These are phyloP conservation scores for Ochetophila trinervis DNA, from an alignment of 306 rosid genomes.

Conservation along the genomic window DNA sequence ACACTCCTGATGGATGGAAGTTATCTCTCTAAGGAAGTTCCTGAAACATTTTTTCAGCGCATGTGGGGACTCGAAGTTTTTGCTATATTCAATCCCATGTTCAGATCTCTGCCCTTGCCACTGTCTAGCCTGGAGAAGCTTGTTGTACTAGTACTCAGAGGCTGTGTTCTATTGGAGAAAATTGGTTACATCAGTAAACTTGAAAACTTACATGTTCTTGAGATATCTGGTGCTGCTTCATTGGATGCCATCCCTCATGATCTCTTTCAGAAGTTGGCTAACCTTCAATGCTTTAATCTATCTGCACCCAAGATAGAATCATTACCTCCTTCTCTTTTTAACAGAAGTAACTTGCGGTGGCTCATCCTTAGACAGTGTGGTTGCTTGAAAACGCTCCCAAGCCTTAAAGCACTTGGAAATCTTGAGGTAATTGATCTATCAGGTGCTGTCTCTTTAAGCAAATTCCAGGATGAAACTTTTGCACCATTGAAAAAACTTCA, in stretches of 20 bases:
- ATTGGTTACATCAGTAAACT: constrained; percentile 2
- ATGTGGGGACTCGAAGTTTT: constrained; percentile 14
- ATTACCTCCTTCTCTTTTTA: constrained; percentile 30
- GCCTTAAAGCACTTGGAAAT: not conserved
- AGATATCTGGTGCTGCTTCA: constrained; percentile 34
- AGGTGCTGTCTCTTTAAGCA: constrained; percentile 26
- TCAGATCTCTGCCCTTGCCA: constrained; percentile 4
- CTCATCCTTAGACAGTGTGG: constrained; percentile 27
- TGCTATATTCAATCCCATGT: constrained; percentile 29
- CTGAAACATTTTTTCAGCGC: constrained; percentile 8
- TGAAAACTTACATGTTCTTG: constrained; percentile 16
- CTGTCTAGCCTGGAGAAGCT: constrained; percentile 1
- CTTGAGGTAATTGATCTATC: constrained; percentile 40
- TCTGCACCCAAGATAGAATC: constrained; percentile 17
- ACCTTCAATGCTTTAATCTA: constrained; percentile 34
- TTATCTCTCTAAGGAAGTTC: constrained; percentile 15
- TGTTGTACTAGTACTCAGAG: constrained; percentile 37
- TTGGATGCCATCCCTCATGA: not conserved
- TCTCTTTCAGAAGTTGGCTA: constrained; percentile 2
- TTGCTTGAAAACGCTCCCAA: constrained; percentile 15
- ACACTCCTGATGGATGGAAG: constrained; percentile 31
- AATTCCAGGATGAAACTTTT: constrained; percentile 10
- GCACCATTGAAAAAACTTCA: constrained; percentile 9
- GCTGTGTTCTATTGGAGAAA: constrained; percentile 29
- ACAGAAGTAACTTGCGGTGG: constrained; percentile 19